A percentile compares a stretch with the other conserved stretches of the same genome.
Evolutionary conservation across 23 red algal genomes (phyloP).

Genomic region (Gracilaria caudata): DNA sequence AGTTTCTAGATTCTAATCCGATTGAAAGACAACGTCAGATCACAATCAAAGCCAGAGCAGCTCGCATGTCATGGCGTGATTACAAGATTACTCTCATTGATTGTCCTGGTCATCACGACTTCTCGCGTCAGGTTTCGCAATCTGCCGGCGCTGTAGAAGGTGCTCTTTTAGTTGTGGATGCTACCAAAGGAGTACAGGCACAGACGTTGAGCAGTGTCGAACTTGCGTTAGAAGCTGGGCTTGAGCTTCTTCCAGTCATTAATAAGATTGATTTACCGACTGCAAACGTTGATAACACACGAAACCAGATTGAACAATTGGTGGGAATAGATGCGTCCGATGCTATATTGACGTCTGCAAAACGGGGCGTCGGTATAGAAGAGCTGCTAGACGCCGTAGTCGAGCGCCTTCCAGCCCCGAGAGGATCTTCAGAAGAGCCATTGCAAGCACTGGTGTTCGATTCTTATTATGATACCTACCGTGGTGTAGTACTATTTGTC

Average conservation of each 20-base stretch:
- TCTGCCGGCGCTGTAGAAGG: constrained; percentile 79
- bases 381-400: constrained; percentile 79
- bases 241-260: constrained; percentile 84
- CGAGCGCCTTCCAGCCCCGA: constrained; percentile 70
- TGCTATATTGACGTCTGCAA: constrained; percentile 82
- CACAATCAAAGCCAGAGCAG: constrained; percentile 89
- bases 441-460: constrained; percentile 91
- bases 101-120: constrained; percentile 95
- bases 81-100: constrained; percentile 85
- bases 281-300: constrained; percentile 51
- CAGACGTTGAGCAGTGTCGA: constrained; percentile 87
- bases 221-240: constrained; percentile 65
- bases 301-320: constrained; percentile 66
- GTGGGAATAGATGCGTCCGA: constrained; percentile 62
- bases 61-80: constrained; percentile 68
- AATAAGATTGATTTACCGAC: constrained; percentile 95
- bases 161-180: constrained; percentile 87
- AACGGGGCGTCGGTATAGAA: constrained; percentile 70
- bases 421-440: constrained; percentile 3
- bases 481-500: constrained; percentile 85
- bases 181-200: constrained; percentile 84
- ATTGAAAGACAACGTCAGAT: constrained; percentile 90
- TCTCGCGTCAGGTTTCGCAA: constrained; percentile 86
- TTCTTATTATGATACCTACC: constrained; percentile 77
- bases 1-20: constrained; percentile 88